Evolutionary conservation across 352 stramenopile genomes (phyloP), one percentile per base, ranked within the genome.

Genomic region (Albugo laibachii): DNA sequence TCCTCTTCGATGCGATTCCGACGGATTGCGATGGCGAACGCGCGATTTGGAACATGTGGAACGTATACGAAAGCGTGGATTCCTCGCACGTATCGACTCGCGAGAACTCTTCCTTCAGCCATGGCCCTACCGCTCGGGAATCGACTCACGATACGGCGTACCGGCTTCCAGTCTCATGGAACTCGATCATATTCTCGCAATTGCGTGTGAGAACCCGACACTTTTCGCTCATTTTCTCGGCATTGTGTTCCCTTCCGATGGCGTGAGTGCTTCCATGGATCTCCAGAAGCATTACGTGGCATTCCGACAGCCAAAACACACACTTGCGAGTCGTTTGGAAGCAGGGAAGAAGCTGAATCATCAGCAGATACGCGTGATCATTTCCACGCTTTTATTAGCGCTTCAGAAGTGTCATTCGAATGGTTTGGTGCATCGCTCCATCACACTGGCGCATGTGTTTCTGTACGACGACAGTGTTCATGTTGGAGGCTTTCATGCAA

Each of bases 301-400:
- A 18, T 88, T 84, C 37, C 73, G 84, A 49, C 66, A 85, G 45
- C 78, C 78, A 1, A 47, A 86, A 44, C 75, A 92, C 53, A 67
- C 82, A 52, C 74, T 80, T 36, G 76, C 75, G 5, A 69, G 71
- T 4, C 65, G 88, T 44, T 66, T 84, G 31, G 76, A 92, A 47
- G 63, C 73, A 2, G 71, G 64, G 19, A 40, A 75, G 11, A 27
- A 48, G 0, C 53, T 92, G 0, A 42, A 70, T 15, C 57, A 63
- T 16, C 42, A 50, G 2, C 45, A 81, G 19, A 69, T 72, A 27
- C 85, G 84, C 57, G 73, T 69, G 36, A 63, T 55, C 13, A 71
- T 92, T 45, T 82, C 63, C 48, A 70, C 88, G 44, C 69, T 88
- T 62, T 49, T 92, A 4, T 57, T 58, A 14, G 67, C 61, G 37